Evolutionary conservation across 352 stramenopile genomes (phyloP).

Genomic region (Globisporangium irregulare): DNA sequence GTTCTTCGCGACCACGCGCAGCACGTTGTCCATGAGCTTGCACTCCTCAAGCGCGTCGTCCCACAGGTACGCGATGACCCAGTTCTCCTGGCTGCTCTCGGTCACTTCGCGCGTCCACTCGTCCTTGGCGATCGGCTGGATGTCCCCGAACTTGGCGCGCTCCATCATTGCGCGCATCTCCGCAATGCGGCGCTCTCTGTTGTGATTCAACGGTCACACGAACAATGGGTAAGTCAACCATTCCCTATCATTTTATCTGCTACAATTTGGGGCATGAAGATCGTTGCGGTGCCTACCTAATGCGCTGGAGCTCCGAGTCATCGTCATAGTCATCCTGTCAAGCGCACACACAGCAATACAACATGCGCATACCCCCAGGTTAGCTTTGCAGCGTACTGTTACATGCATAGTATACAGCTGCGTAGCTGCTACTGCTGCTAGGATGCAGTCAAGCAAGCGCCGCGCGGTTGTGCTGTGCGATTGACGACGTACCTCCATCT

Average conservation of each 20-base stretch:
- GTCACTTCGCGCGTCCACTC: slow-evolving; percentile 93
- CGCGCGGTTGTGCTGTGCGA: too few relatives aligned
- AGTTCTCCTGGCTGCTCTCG: slow-evolving; percentile 82
- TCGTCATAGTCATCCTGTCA: slow-evolving; percentile 85
- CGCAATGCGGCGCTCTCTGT: slow-evolving; percentile 76
- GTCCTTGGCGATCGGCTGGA: slow-evolving; percentile 90
- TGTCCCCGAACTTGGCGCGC: slow-evolving; percentile 86
- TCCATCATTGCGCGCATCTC: slow-evolving; percentile 84
- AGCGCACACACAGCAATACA: neutral
- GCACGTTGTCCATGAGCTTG: slow-evolving; percentile 88
- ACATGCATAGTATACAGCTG: too few relatives aligned
- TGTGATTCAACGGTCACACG: neutral
- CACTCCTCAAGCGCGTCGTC: slow-evolving; percentile 86
- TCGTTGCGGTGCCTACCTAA: slow-evolving; percentile 30
- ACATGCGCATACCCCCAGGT: too few relatives aligned
- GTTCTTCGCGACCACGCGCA: slow-evolving; percentile 77
- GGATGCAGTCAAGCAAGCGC: neutral
- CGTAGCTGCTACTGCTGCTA: neutral
- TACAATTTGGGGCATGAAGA: neutral
- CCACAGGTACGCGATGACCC: slow-evolving; percentile 91
- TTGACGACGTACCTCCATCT: slow-evolving; percentile 55
- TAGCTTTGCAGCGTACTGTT: neutral
- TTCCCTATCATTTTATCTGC: neutral
- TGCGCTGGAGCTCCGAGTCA: slow-evolving; percentile 68
- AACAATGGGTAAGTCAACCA: too few relatives aligned